These are phyloP conservation scores for Teunomyces panamensis DNA, from an alignment of 805 yeast genomes.

Conservation along the genomic window DNA sequence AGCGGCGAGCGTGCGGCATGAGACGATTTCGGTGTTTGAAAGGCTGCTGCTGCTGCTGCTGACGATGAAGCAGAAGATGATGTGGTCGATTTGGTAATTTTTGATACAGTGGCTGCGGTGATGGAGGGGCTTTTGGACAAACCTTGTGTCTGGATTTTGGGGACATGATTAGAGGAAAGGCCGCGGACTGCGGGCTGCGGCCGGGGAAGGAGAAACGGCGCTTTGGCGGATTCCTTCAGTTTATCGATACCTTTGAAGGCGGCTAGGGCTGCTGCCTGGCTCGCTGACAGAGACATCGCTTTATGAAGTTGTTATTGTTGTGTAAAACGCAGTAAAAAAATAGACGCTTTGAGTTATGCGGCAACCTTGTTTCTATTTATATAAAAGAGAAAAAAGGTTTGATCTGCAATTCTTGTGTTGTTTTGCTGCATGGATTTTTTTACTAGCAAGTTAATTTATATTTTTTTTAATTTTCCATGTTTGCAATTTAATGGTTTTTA, in stretches of 20 bases:
- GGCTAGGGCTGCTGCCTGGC: constrained; percentile 44
- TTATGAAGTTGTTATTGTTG: no score
- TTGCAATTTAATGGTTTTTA: no score
- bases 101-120: no score
- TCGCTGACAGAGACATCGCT: constrained; percentile 20
- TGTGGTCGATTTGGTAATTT: background rate
- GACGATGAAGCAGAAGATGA: background rate
- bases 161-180: constrained; percentile 1
- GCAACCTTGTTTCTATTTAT: background rate
- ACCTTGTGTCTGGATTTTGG: constrained; percentile 5
- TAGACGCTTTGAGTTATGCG: no score
- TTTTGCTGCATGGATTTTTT: no score
- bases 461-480: no score
- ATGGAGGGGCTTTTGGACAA: background rate
- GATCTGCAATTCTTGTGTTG: no score
- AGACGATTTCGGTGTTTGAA: background rate
- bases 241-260: constrained; percentile 32
- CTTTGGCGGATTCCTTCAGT: constrained; percentile 5
- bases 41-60: background rate
- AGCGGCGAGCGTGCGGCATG: background rate
- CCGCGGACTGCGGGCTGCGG: constrained; percentile 4
- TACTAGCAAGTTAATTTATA: no score
- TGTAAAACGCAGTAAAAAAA: background rate
- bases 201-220: constrained; percentile 1
- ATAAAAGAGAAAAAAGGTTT: background rate